Evolutionary conservation across 176 grass and related monocot genomes (phyloP).

Genomic region (Cenchrus fungigraminus): DNA sequence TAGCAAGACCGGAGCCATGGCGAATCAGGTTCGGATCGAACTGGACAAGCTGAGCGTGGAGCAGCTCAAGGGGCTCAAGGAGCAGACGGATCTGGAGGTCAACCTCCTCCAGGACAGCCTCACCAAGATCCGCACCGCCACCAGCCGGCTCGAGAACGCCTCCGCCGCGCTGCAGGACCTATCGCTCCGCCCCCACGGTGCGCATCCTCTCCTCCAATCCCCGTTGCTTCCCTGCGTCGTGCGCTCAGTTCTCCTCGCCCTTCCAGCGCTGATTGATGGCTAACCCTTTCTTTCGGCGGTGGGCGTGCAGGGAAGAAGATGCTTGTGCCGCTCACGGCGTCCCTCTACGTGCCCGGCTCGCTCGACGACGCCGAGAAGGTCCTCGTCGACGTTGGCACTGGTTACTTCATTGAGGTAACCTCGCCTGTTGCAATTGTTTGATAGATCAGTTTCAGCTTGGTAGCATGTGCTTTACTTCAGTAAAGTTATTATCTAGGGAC

Average conservation of each 20-base stretch:
- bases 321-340: slow-evolving; percentile 90
- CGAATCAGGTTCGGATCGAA: slow-evolving; percentile 57
- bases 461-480: neutral
- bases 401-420: slow-evolving; percentile 95
- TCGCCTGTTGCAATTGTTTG: neutral
- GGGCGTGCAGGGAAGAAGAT: slow-evolving; percentile 81
- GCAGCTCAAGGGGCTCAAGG: slow-evolving; percentile 86
- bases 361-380: slow-evolving; percentile 88
- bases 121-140: slow-evolving; percentile 82
- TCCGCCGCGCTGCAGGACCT: slow-evolving; percentile 74
- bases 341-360: slow-evolving; percentile 88
- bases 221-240: neutral
- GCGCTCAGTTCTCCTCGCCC: slow-evolving; percentile 15
- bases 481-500: neutral
- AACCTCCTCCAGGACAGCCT: slow-evolving; percentile 95
- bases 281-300: slow-evolving; percentile 17
- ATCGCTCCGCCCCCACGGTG: slow-evolving; percentile 77
- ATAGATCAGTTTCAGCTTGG: neutral
- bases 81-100: slow-evolving; percentile 94
- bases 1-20: slow-evolving; percentile 34
- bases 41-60: slow-evolving; percentile 80
- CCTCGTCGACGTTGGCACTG: slow-evolving; percentile 92
- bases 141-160: slow-evolving; percentile 77
- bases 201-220: neutral
- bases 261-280: neutral